Evolutionary conservation across 2,329 filamentous ascomycete species (phyloP).

Genomic region (Neocatenulostroma microsporum): DNA sequence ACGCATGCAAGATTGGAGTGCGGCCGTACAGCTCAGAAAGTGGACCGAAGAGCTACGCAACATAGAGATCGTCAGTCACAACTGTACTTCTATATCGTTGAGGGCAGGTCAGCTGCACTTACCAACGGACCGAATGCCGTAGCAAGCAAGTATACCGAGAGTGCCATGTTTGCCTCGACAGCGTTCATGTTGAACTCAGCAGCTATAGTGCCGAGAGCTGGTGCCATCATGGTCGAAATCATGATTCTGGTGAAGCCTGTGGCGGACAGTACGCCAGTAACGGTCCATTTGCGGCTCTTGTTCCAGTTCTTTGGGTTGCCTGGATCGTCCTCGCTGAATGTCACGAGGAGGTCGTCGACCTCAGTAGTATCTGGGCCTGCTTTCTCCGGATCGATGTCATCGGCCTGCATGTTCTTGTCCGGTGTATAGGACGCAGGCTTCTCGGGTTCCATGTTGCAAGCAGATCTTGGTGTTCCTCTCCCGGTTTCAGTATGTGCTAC

Average conservation of each 20-base stretch:
- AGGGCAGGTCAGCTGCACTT: too few species aligned
- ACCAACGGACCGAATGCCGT: slow-evolving; percentile 33
- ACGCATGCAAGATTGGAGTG: slow-evolving; percentile 29
- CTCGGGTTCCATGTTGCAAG: too few species aligned
- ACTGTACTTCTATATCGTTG: too few species aligned
- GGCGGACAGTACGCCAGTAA: slow-evolving; percentile 36
- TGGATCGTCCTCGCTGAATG: too few species aligned
- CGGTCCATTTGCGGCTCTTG: slow-evolving; percentile 37
- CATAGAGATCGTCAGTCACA: too few species aligned
- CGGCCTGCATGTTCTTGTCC: too few species aligned
- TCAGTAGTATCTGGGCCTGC: too few species aligned
- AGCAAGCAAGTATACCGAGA: slow-evolving; percentile 33
- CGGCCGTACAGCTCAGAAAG: slow-evolving; percentile 42
- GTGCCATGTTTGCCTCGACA: slow-evolving; percentile 21
- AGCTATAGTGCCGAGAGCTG: slow-evolving; percentile 24
- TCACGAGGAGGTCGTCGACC: too few species aligned
- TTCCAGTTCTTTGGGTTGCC: slow-evolving; percentile 43
- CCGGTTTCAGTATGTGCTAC: too few species aligned
- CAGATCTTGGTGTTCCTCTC: too few species aligned
- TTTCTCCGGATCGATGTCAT: too few species aligned
- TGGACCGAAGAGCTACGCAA: slow-evolving; percentile 13
- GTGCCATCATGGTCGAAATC: slow-evolving; percentile 34
- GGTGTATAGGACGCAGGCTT: too few species aligned
- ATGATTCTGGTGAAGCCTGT: slow-evolving; percentile 35
- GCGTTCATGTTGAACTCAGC: slow-evolving; percentile 20